Base-by-base conservation (phyloP, 495 filamentous ascomycete species). In the Lasiosphaeriaceae sp. region DNA sequence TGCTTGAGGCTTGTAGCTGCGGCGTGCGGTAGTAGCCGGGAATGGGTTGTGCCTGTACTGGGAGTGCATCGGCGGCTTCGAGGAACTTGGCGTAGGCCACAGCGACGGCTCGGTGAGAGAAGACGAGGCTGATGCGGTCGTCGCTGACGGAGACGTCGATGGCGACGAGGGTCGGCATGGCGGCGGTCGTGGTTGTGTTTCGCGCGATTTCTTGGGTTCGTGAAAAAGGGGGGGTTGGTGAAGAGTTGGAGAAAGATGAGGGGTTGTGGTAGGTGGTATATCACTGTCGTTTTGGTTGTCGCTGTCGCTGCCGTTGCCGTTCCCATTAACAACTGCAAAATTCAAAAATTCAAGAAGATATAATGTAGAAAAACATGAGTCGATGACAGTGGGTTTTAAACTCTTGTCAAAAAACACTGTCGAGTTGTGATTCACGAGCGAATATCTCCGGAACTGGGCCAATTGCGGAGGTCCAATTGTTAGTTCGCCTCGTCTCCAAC, bases 51-150 rank as follows among this genome's bases (percentile, higher is more conserved):
- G 47, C 24, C 17, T 60, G 54, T 3, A 50, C 37, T 9, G 60
- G 46, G 11, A 50, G 63, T 14, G 46, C 55, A 35, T 70, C 67
- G 43, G 62, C 56, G 31, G 57, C 52, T 23, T 58, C 53, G 44
- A 70, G 60, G 55, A 68, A 67, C 21, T 61, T 52, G 22, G 63
- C 65, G 51, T 68, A 70, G 37, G 65, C 63, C 1, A 55, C 54
- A 24, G 67, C 67, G 14, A 68, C 59, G 56, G 67, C 63, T 19
- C 65, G 58, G 59, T 70, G 62, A 2, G 67, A 70, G 31, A 70
- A 70, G 54, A 61, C 57, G 23, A 70, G 63, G 54, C 56, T 57
- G 56, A 70, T 55, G 35, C 59, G 63, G 60, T 56, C 49, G 59
- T 68, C 65, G 9, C 50, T 55, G 37, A 70, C 67, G 8, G 60